Conservation (phyloP, 106 monocot genomes). For the Allium fistulosum region DNA sequence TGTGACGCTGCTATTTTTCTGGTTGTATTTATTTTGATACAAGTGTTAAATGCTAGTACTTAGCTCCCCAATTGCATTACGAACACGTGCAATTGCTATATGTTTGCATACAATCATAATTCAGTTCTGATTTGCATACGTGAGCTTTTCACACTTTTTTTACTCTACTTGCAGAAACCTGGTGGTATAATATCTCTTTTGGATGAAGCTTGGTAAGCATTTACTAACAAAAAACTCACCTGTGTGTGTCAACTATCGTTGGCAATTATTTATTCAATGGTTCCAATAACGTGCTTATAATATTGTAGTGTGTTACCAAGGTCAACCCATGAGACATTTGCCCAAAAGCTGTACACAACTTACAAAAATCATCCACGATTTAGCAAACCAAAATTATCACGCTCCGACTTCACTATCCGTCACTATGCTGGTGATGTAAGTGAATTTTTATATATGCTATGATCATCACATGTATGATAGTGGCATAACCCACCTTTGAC, state of each 20-base stretch:
- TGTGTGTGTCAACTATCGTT: too few species aligned
- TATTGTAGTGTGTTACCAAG: slow-evolving; percentile 55
- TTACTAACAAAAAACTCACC: background rate
- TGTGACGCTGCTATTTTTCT: background rate
- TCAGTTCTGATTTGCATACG: too few species aligned
- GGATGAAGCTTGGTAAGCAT: slow-evolving; percentile 75
- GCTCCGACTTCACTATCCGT: slow-evolving; percentile 55
- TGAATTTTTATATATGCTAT: too few species aligned
- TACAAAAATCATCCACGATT: slow-evolving; percentile 43
- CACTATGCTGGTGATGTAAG: slow-evolving; percentile 77
- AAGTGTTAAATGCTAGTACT: too few species aligned
- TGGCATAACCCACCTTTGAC: background rate
- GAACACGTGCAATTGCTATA: too few species aligned
- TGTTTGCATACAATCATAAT: too few species aligned
- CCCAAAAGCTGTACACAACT: slow-evolving; percentile 57
- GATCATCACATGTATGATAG: too few species aligned
- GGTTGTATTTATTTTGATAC: background rate
- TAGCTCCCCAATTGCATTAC: too few species aligned
- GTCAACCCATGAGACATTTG: slow-evolving; percentile 75
- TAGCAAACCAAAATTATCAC: slow-evolving; percentile 52
- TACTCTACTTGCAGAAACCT: slow-evolving; percentile 49
- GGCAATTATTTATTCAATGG: too few species aligned
- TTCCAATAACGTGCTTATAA: background rate
- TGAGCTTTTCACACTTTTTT: background rate
- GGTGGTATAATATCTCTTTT: slow-evolving; percentile 76